Evolutionary conservation across 805 yeast species (phyloP), one percentile per base, ranked within the genome.

Genomic region (Wickerhamiella azyma): DNA sequence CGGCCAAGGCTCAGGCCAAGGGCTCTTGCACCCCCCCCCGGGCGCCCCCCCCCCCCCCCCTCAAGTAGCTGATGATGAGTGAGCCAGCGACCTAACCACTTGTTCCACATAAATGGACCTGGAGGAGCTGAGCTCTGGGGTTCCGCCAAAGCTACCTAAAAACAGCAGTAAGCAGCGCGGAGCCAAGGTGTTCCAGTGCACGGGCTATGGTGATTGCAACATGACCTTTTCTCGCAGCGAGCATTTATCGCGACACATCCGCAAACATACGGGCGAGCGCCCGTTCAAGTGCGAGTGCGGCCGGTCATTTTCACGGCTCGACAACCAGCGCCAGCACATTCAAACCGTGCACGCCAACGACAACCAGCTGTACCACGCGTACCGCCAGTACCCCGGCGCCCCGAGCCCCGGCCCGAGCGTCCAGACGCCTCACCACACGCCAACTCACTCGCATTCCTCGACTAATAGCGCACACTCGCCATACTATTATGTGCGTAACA

Each of bases 241-340:
- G 60, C 96, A 88, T 63, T 70, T 86, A 54, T 94, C 95, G 1
- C 70, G 96, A 49, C 96, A 86, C 65, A 81, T 88, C 45, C 68
- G 96, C 48, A 88, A 86, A 56, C 96, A 86, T 61, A 88, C 96
- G 0, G 96, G 96, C 37, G 96, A 86, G 61, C 69, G 94, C 48
- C 96, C 96, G 2, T 86, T 85, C 61, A 77, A 82, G 45, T 86
- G 96, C 62, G 81, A 80, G 41, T 81, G 81, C 60, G 68, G 77
- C 29, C 77, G 86, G 58, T 73, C 76, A 58, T 86, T 86, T 59
- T 78, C 86, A 14, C 71, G 96, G 40, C 66, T 88, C 49, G 96
- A 88, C 63, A 88, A 88, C 60, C 69, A 88, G 51, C 72, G 95
- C 50, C 96, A 88, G 65, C 96, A 86, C 65, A 81, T 81, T 50